Conservation (phyloP, 1,284 basidiomycete genomes). For the Taiwanofungus camphoratus region DNA sequence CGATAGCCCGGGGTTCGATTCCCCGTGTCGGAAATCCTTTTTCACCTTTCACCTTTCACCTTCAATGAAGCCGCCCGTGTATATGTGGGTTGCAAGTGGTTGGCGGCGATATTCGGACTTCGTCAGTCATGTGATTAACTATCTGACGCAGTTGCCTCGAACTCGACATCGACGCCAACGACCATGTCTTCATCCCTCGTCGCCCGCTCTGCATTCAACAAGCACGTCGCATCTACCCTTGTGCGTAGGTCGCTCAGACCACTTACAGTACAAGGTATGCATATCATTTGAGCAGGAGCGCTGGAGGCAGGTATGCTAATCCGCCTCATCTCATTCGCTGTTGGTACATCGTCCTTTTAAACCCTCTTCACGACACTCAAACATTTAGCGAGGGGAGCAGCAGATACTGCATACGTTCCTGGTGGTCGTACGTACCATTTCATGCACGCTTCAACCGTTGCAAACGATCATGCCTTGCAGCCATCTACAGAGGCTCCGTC, state of each 20-base stretch:
- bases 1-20: not conserved
- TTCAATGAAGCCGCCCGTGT: no score
- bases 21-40: not conserved
- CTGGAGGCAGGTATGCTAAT: no score
- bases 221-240: conserved; percentile 34
- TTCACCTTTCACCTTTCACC: no score
- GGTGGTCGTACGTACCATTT: conserved; percentile 58
- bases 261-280: conserved; percentile 26
- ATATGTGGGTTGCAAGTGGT: no score
- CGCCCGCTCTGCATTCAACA: conserved; percentile 44
- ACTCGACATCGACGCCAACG: conserved; percentile 10
- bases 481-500: conserved; percentile 89
- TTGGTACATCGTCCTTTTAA: conserved; percentile 1
- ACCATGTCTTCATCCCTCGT: conserved; percentile 48
- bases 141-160: not conserved
- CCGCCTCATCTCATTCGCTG: no score
- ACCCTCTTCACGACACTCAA: conserved; percentile 1
- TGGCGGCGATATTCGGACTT: conserved; percentile 11
- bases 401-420: conserved; percentile 46
- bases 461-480: conserved; percentile 35
- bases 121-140: conserved; percentile 1
- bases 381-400: conserved; percentile 20
- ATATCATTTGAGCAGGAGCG: no score
- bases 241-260: conserved; percentile 35
- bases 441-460: not conserved